Percentiles rank a stretch among this genome's conserved stretches.
These are phyloP conservation scores for Xerocomellus chrysenteron DNA, from an alignment of 768 basidiomycete species.

Conservation along the genomic window DNA sequence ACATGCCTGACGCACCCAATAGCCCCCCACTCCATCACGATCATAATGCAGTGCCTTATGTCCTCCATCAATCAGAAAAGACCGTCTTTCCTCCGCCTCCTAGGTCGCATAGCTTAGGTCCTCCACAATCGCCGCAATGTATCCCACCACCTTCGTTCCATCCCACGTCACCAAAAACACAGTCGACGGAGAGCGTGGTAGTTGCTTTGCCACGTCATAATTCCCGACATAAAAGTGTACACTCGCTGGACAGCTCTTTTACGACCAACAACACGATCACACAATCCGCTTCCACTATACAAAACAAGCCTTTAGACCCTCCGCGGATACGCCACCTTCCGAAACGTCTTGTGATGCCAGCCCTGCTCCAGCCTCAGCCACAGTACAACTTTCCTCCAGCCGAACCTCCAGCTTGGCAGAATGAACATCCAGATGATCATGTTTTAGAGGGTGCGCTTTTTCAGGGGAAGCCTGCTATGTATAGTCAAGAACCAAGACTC, in stretches of 20 bases:
- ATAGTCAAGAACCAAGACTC: slow-evolving; percentile 17
- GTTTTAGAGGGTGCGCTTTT: not conserved
- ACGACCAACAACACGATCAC: not conserved
- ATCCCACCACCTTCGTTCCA: slow-evolving; percentile 3
- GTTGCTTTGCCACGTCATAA: not conserved
- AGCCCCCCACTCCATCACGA: slow-evolving; percentile 5
- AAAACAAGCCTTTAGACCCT: slow-evolving; percentile 9
- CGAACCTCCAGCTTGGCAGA: not conserved
- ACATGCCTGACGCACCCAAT: slow-evolving; percentile 8
- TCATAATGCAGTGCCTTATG: slow-evolving; percentile 14
- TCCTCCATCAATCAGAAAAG: slow-evolving; percentile 10
- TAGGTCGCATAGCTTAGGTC: not conserved
- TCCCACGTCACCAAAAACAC: slow-evolving; percentile 3
- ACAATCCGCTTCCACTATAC: slow-evolving; percentile 8
- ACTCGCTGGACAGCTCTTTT: slow-evolving; percentile 10
- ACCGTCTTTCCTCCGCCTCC: slow-evolving; percentile 23
- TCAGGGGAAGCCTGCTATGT: slow-evolving; percentile 6
- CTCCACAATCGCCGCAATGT: slow-evolving; percentile 10
- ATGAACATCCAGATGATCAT: slow-evolving; percentile 8
- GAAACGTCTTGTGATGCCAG: slow-evolving; percentile 71
- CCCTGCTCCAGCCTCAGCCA: slow-evolving; percentile 51
- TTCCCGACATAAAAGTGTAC: slow-evolving; percentile 8
- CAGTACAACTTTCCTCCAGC: slow-evolving; percentile 14
- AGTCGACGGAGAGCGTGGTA: not conserved
- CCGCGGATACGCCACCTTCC: slow-evolving; percentile 45